Percentiles rank a stretch among this genome's conserved stretches.
These are phyloP conservation scores for Brachypodium distachyon DNA, from an alignment of 202 grass and related monocot genomes.

Conservation along the genomic window DNA sequence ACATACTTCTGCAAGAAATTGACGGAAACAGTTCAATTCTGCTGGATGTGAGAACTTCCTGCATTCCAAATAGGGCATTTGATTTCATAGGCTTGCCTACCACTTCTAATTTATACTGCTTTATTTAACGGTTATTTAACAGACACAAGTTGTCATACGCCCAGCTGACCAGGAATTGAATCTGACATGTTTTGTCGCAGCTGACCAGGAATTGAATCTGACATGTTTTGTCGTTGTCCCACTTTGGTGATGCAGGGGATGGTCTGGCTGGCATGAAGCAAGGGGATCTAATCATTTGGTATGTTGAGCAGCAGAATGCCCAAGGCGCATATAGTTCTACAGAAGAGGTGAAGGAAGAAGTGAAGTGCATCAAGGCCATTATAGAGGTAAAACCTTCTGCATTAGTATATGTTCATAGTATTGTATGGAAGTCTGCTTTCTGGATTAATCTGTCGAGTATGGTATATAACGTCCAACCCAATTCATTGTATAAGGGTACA, in stretches of 20 bases:
- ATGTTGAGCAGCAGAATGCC: constrained; percentile 89
- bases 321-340: constrained; percentile 67
- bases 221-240: not conserved
- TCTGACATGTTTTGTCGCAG: not conserved
- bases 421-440: too few species aligned
- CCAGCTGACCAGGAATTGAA: not conserved
- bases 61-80: not conserved
- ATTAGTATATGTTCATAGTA: not conserved
- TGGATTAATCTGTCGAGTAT: too few species aligned
- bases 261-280: constrained; percentile 94
- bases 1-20: not conserved
- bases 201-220: not conserved
- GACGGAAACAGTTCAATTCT: not conserved
- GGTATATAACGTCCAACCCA: not conserved
- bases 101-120: not conserved
- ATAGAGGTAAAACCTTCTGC: constrained; percentile 57
- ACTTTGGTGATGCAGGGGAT: constrained; percentile 37
- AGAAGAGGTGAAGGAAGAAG: constrained; percentile 90
- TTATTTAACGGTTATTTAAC: not conserved
- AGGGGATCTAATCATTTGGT: constrained; percentile 91
- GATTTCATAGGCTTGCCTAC: not conserved
- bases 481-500: not conserved
- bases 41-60: too few species aligned
- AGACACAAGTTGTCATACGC: not conserved
- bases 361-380: constrained; percentile 87